Base-by-base conservation (phyloP, 495 filamentous ascomycete species). In the Chaetomium tenue region DNA sequence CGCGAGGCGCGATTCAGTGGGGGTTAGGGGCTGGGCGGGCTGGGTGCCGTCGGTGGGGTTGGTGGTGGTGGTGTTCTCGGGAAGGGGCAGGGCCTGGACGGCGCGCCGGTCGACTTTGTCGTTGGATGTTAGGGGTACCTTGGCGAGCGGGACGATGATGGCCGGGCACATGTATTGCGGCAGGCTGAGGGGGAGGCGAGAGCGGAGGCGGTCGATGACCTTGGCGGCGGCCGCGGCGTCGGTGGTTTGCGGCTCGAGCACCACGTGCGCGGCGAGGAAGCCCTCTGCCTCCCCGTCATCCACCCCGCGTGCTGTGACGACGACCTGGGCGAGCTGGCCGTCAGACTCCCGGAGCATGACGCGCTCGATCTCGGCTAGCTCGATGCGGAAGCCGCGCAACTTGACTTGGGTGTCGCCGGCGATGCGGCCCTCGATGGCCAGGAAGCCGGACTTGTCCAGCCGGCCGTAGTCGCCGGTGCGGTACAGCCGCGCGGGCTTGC, bases 381-480 rank as follows among this genome's bases (percentile, higher is more conserved):
- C 82, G 15, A 86, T 78, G 0, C 83, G 81, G 9, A 83, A 60
- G 0, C 84, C 84, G 0, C 79, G 70, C 4, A 87, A 40, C 62
- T 87, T 86, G 47, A 84, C 65, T 64, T 83, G 79, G 6, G 76
- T 79, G 60, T 82, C 79, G 8, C 81, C 81, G 0, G 57, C 65
- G 6, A 82, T 76, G 3, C 84, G 78, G 5, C 76, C 74, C 0
- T 71, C 55, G 44, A 82, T 67, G 0, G 76, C 44, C 1, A 86
- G 46, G 0, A 65, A 15, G 0, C 83, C 84, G 56, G 80, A 77
- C 0, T 50, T 18, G 6, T 40, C 54, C 15, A 78, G 52, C 16
- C 64, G 68, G 4, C 76, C 78, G 0, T 59, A 60, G 58, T 84
- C 80, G 4, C 81, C 78, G 0, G 80, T 81, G 1, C 74, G 72